Evolutionary conservation across 192 early-diverging fungal genomes (phyloP), one percentile per base, ranked within the genome.

Genomic region (Backusella tarrabulga): DNA sequence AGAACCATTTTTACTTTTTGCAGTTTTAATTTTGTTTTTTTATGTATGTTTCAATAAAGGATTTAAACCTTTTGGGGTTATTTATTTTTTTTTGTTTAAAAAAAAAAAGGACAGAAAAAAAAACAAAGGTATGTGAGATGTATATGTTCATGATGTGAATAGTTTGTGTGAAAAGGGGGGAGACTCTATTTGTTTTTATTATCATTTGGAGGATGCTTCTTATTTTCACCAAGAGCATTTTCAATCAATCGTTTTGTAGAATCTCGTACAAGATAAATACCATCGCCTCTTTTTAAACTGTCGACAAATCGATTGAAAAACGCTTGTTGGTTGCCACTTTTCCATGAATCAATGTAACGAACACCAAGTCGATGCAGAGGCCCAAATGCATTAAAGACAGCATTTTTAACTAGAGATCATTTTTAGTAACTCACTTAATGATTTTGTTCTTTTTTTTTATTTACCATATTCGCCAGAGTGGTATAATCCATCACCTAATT

Each of bases 221-320:
- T 71, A 71, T 46, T 71, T 52, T 72, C 44, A 34, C 41, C 41
- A 23, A 68, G 26, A 0, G 66, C 66, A 38, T 77, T 82, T 34
- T 82, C 77, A 71, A 78, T 44, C n/a, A 79, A 63, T 71, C 73
- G 75, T 26, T 80, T 76, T 8, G 76, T 68, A 76, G 72, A 82
- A 60, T 84, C 76, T 29, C 76, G 50, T 11, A 86, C 74, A 11
- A 84, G 63, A 60, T 77, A 70, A 66, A 82, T 74, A 11, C 83
- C 85, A 79, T 86, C 85, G 14, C 77, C 76, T 56, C 83, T 75
- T 32, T 80, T 72, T 21, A 73, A 70, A 73, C 85, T 84, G 34
- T 80, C 80, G 15, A 44, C 72, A 60, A 84, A 86, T 40, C 80
- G 52, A 54, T 34, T 42, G 46, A 86, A 86, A 69, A 86, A 86